A percentile compares a stretch with the other conserved stretches of the same genome.
Conservation (phyloP, 208 protist species). For the Acanthamoeba rhysodes region DNA sequence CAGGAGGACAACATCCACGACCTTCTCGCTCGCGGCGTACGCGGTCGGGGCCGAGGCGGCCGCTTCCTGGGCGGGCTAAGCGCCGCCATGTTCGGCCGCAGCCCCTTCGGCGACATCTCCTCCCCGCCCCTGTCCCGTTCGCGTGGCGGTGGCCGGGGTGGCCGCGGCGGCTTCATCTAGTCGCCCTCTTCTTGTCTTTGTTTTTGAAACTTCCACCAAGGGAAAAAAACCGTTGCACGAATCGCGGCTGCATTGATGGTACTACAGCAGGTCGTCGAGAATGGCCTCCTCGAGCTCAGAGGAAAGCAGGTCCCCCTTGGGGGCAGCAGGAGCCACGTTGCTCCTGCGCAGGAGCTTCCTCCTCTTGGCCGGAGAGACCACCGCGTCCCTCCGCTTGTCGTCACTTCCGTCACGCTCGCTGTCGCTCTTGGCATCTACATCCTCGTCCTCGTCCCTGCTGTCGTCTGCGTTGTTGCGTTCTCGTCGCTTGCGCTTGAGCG, state of each 20-base stretch:
- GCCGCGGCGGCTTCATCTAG: background rate
- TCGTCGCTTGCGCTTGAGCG: slow-evolving; percentile 15
- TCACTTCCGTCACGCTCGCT: background rate
- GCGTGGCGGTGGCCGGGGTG: background rate
- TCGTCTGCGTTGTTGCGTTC: background rate
- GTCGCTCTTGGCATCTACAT: background rate
- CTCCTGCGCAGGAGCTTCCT: background rate
- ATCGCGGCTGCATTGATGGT: background rate
- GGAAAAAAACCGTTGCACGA: background rate
- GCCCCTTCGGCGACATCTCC: background rate
- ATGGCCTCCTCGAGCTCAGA: background rate
- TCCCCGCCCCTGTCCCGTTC: background rate
- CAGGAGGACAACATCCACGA: slow-evolving; percentile 53
- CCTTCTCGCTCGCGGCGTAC: background rate
- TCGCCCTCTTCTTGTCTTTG: too few species aligned
- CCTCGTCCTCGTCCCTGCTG: background rate
- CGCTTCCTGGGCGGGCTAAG: background rate
- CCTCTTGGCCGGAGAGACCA: background rate
- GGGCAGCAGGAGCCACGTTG: background rate
- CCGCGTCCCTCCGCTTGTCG: background rate
- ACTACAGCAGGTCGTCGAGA: background rate
- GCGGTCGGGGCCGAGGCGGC: background rate
- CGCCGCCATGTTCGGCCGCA: slow-evolving; percentile 10
- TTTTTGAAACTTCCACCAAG: too few species aligned
- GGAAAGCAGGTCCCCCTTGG: background rate